Evolutionary conservation across 2,329 filamentous ascomycete genomes (phyloP).

Genomic region (Colletotrichum salicis): DNA sequence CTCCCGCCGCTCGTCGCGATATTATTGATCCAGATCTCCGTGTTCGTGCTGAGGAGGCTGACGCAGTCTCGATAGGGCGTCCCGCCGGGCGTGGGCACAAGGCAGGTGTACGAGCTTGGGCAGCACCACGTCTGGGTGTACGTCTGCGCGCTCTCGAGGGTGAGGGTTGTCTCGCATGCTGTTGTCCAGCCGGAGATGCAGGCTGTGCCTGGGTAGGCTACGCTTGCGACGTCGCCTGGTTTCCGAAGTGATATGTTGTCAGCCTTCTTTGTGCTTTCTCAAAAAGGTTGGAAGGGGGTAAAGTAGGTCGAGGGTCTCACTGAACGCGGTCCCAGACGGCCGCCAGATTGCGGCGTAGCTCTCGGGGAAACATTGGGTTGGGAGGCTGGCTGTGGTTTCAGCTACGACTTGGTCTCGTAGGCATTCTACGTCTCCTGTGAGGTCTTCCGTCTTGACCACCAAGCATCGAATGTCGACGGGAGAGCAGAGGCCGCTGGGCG

Average conservation of each 20-base stretch:
- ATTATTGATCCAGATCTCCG: slow-evolving; percentile 14
- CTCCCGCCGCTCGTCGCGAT: not conserved
- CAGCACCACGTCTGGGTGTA: slow-evolving; percentile 24
- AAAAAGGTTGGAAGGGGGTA: no score
- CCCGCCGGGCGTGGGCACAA: not conserved
- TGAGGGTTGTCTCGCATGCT: slow-evolving; percentile 7
- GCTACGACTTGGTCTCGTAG: not conserved
- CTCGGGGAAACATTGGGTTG: slow-evolving; percentile 7
- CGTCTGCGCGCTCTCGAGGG: not conserved
- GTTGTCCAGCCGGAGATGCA: slow-evolving; percentile 25
- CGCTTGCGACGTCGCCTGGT: slow-evolving; percentile 1
- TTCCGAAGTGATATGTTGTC: not conserved
- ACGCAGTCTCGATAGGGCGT: slow-evolving; percentile 4
- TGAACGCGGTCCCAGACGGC: not conserved
- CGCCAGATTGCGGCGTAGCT: not conserved
- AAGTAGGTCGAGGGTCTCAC: not conserved
- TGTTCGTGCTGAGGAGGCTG: slow-evolving; percentile 12
- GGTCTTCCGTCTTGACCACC: not conserved
- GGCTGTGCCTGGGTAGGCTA: slow-evolving; percentile 24
- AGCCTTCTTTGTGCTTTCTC: no score
- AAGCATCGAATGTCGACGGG: not conserved
- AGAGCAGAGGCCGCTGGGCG: not conserved
- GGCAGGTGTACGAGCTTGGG: slow-evolving; percentile 5
- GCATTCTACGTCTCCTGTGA: not conserved
- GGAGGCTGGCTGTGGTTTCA: not conserved